These are phyloP conservation scores for Elaeis guineensis DNA, from an alignment of 176 grass and related monocot species.

Conservation along the genomic window DNA sequence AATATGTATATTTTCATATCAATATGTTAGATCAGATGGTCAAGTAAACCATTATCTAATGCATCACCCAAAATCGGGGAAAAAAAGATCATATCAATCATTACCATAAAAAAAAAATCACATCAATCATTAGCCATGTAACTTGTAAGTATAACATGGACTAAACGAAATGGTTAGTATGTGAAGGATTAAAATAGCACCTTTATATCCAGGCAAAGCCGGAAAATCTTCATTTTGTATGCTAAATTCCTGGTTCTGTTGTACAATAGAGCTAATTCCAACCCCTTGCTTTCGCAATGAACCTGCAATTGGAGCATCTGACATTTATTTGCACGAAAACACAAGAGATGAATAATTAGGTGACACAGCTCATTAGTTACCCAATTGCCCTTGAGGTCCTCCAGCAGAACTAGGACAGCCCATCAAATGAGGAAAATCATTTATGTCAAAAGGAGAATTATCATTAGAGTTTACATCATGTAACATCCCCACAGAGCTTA, in stretches of 20 bases:
- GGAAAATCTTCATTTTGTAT: constrained; percentile 98
- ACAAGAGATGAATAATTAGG: not conserved
- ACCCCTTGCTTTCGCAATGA: constrained; percentile 66
- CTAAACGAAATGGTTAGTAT: too few species aligned
- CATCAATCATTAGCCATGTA: too few species aligned
- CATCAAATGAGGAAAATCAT: constrained; percentile 94
- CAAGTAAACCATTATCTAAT: too few species aligned
- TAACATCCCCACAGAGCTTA: constrained; percentile 85
- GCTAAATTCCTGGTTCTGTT: constrained; percentile 92
- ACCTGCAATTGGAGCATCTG: constrained; percentile 46
- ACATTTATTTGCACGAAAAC: not conserved
- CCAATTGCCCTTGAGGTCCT: constrained; percentile 89
- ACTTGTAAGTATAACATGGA: too few species aligned
- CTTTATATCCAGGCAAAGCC: constrained; percentile 93
- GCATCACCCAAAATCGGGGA: too few species aligned
- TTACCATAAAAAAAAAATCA: too few species aligned
- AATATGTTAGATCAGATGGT: too few species aligned
- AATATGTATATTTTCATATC: too few species aligned
- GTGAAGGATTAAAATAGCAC: constrained; percentile 26
- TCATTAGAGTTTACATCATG: constrained; percentile 66
- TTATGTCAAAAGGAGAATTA: constrained; percentile 78
- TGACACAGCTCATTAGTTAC: constrained; percentile 31
- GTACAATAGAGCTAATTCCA: constrained; percentile 71
- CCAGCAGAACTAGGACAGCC: constrained; percentile 81
- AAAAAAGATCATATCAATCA: too few species aligned